phyloP scores from a whole-genome alignment of 257 asterid genomes.

The Gardenia jasminoides region DNA sequence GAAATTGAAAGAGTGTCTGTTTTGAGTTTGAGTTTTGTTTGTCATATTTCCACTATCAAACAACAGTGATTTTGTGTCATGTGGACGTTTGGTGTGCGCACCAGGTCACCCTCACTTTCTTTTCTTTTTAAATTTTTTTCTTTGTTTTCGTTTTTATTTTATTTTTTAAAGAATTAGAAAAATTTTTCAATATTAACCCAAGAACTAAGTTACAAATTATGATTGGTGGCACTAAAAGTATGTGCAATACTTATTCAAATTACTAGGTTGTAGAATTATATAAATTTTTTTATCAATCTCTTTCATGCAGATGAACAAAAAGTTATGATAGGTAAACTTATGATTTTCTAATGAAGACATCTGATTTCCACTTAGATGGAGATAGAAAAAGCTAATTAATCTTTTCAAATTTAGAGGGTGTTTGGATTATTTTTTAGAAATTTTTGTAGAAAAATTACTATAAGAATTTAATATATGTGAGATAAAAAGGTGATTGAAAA shows the following conservation, averaged over 20 bases:
- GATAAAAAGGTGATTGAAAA: too few species aligned
- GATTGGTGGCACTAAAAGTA: too few species aligned
- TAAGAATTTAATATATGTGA: too few species aligned
- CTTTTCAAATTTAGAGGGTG: too few species aligned
- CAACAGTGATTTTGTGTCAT: constrained; percentile 15
- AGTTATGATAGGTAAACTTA: too few species aligned
- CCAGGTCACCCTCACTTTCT: constrained; percentile 55
- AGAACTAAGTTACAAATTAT: too few species aligned
- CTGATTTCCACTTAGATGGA: too few species aligned
- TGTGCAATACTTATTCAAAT: not conserved
- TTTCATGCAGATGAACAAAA: too few species aligned
- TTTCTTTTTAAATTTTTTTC: constrained; percentile 10
- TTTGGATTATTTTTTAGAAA: too few species aligned
- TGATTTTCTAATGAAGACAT: too few species aligned
- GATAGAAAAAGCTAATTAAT: too few species aligned
- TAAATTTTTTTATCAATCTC: not conserved
- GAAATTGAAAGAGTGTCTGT: constrained; percentile 10
- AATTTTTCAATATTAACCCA: not conserved
- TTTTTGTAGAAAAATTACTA: too few species aligned
- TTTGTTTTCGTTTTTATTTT: not conserved
- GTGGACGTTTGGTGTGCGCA: constrained; percentile 54
- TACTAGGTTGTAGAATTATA: not conserved
- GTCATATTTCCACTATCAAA: constrained; percentile 50
- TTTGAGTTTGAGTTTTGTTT: constrained; percentile 12
- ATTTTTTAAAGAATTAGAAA: not conserved